Conservation (phyloP, 2,329 filamentous ascomycete genomes). For the Trichoderma semiorbis region DNA sequence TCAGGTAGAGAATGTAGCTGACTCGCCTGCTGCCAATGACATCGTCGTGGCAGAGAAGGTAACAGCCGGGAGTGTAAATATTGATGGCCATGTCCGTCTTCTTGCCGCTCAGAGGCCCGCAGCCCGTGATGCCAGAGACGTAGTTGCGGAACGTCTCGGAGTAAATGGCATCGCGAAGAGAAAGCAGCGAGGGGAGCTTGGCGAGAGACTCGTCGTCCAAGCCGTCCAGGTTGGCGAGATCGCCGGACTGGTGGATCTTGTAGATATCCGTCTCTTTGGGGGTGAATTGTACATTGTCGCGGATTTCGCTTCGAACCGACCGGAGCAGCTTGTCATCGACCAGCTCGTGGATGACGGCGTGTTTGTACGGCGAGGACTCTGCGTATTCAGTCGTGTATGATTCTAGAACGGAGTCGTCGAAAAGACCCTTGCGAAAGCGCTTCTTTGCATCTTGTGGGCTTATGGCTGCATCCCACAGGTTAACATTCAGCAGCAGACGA, state of each 20-base stretch:
- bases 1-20: slow-evolving; percentile 95
- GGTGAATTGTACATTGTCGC: slow-evolving; percentile 87
- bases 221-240: slow-evolving; percentile 93
- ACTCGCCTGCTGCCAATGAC: slow-evolving; percentile 95
- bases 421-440: slow-evolving; percentile 64
- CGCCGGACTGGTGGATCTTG: slow-evolving; percentile 98
- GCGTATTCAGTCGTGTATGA: slow-evolving; percentile 62
- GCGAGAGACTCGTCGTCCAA: slow-evolving; percentile 81
- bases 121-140: slow-evolving; percentile 78
- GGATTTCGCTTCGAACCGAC: slow-evolving; percentile 82
- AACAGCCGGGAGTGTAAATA: slow-evolving; percentile 93
- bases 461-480: slow-evolving; percentile 39
- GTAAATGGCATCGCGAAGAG: slow-evolving; percentile 92
- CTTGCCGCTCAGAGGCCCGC: slow-evolving; percentile 80
- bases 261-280: slow-evolving; percentile 99
- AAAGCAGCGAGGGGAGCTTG: slow-evolving; percentile 83
- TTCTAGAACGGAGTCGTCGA: slow-evolving; percentile 55
- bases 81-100: slow-evolving; percentile 99
- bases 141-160: slow-evolving; percentile 86
- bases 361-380: slow-evolving; percentile 73
- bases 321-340: slow-evolving; percentile 81
- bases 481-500: slow-evolving; percentile 14
- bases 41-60: slow-evolving; percentile 94
- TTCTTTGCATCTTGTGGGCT: slow-evolving; percentile 48
- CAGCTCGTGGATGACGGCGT: slow-evolving; percentile 80